Evolutionary conservation across 2,329 filamentous ascomycete genomes (phyloP), one percentile per base, ranked within the genome.

Genomic region (Huntiella moniliformis): DNA sequence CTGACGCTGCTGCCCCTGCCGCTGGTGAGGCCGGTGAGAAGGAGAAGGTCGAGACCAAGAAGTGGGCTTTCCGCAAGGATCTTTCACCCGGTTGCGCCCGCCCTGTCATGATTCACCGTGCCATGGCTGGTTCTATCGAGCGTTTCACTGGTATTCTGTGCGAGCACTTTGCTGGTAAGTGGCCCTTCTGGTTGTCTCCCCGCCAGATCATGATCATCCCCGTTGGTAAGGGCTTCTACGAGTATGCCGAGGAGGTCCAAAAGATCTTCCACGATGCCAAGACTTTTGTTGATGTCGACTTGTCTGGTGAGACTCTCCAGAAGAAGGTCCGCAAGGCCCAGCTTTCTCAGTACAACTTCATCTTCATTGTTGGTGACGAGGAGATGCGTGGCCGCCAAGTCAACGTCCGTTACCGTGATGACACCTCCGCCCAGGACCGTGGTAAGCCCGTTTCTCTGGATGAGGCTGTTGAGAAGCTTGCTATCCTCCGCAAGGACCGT

Each of bases 181-280:
- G 83, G 83, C 83, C 83, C 1, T 85, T 88, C 70, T 91, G 83
- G 83, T 66, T 91, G 51, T 83, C 77, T 54, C 83, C 82, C n/a
- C 73, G 83, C 44, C 83, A 91, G 62, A 74, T 91, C 17, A 52
- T 52, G 49, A 73, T 91, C 52, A 77, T 87, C 51, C 82, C 82
- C 6, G 81, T 85, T 50, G 82, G 82, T 63, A 77, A 79, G 43
- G 69, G 73, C 39, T 79, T 71, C 54, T 71, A 76, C 55, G 76
- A 78, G 57, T 86, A 91, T 60, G 82, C 82, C 52, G 67, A 77
- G 57, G 81, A 88, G 61, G 75, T 88, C 5, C 75, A 81, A 56
- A 61, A 63, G 50, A 66, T 78, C 51, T 79, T 87, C 64, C 74
- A 78, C 56, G 67, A 70, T 50, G 69, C 78, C 59, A 68, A 69